Conservation (phyloP, 768 basidiomycete genomes). For the Leccinum incarnatum region DNA sequence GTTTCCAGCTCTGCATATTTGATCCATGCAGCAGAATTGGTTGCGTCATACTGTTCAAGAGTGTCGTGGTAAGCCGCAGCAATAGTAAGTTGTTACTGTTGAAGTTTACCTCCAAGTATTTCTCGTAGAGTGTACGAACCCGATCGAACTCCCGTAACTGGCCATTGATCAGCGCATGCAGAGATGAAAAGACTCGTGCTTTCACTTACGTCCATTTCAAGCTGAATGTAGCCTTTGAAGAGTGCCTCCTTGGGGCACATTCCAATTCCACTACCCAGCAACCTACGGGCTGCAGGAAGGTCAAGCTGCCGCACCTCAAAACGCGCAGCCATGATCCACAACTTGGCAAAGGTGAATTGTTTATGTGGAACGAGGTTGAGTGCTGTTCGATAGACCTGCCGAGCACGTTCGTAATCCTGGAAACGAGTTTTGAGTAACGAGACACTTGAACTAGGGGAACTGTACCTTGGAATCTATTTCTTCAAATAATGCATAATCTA, state of each 20-base stretch:
- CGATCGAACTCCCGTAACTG: slow-evolving; percentile 94
- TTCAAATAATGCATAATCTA: slow-evolving; percentile 95
- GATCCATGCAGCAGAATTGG: slow-evolving; percentile 94
- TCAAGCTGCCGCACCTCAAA: slow-evolving; percentile 89
- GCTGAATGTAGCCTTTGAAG: slow-evolving; percentile 94
- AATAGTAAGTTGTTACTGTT: background rate
- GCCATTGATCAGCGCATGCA: slow-evolving; percentile 7
- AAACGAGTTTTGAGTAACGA: slow-evolving; percentile 1
- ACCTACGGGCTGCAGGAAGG: slow-evolving; percentile 79
- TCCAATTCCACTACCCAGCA: slow-evolving; percentile 87
- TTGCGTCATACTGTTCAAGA: slow-evolving; percentile 67
- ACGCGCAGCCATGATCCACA: slow-evolving; percentile 90
- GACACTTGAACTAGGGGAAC: background rate
- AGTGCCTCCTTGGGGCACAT: slow-evolving; percentile 95
- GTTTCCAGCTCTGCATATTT: slow-evolving; percentile 91
- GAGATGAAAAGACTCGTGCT: background rate
- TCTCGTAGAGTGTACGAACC: slow-evolving; percentile 87
- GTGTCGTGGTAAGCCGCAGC: background rate
- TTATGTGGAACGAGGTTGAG: slow-evolving; percentile 91
- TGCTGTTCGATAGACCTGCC: slow-evolving; percentile 92
- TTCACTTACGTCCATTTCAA: slow-evolving; percentile 77
- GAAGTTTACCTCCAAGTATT: slow-evolving; percentile 78
- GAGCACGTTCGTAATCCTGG: slow-evolving; percentile 79
- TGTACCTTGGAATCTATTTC: slow-evolving; percentile 89
- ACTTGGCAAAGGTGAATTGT: slow-evolving; percentile 94